These are phyloP conservation scores for Arthrobotrys entomopaga DNA, from an alignment of 2,329 filamentous ascomycete genomes.

Conservation along the genomic window DNA sequence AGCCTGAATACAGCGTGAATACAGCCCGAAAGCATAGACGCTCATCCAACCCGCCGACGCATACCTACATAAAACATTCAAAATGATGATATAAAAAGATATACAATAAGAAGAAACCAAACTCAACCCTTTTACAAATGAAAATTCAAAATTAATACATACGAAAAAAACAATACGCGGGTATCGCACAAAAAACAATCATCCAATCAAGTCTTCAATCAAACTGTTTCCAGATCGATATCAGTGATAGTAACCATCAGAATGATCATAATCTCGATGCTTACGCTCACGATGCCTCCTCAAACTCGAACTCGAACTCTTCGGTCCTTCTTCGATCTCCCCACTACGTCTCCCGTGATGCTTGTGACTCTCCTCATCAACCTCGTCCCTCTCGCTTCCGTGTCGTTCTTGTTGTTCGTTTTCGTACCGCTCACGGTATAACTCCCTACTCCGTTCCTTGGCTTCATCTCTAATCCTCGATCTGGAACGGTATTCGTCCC, in stretches of 20 bases:
- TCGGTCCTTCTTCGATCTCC: constrained; percentile 13
- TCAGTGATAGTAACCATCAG: constrained; percentile 13
- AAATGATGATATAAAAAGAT: neutral
- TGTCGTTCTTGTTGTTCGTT: constrained; percentile 60
- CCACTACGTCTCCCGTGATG: constrained; percentile 3
- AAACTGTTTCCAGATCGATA: neutral
- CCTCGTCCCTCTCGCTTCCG: constrained; percentile 42
- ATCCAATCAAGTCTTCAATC: neutral
- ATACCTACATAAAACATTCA: neutral
- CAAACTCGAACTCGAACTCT: neutral
- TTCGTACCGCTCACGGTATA: constrained; percentile 74
- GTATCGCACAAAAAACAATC: neutral
- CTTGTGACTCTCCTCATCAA: constrained; percentile 12
- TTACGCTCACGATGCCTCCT: neutral
- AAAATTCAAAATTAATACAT: constrained; percentile 1
- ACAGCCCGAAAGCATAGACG: no score
- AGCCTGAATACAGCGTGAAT: no score
- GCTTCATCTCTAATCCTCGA: constrained; percentile 68
- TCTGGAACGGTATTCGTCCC: constrained; percentile 40
- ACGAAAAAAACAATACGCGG: constrained; percentile 3
- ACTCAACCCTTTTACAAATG: neutral
- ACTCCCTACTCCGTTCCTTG: constrained; percentile 68
- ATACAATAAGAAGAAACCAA: neutral
- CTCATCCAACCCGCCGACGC: no score
- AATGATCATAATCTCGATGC: constrained; percentile 2